A percentile compares a stretch with the other conserved stretches of the same genome.
These are phyloP conservation scores for Exophiala viscosa DNA, from an alignment of 2,329 filamentous ascomycete genomes.

Conservation along the genomic window DNA sequence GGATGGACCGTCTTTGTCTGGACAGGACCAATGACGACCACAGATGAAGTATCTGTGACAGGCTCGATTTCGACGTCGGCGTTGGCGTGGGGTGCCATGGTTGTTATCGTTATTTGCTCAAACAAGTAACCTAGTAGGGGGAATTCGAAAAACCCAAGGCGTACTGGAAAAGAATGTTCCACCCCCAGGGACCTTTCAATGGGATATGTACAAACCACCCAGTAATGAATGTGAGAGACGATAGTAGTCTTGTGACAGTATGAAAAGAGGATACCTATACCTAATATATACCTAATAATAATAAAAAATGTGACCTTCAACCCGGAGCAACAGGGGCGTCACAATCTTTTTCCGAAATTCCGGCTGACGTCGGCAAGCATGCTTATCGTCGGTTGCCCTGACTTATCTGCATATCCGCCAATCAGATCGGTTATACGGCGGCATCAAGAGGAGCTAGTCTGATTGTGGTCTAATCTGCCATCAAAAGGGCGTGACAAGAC, in stretches of 20 bases:
- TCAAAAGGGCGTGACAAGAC: background rate
- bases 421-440: background rate
- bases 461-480: background rate
- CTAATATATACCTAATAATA: too few relatives aligned
- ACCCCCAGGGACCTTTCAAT: too few relatives aligned
- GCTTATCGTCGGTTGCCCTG: constrained; percentile 6
- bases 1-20: constrained; percentile 13
- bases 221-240: background rate
- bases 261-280: too few relatives aligned
- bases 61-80: constrained; percentile 25
- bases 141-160: too few relatives aligned
- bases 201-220: too few relatives aligned
- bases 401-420: constrained; percentile 3
- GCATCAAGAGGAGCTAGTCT: background rate
- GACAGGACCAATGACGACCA: constrained; percentile 36
- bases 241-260: background rate
- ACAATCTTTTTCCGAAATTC: constrained; percentile 8
- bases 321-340: too few relatives aligned
- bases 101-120: too few relatives aligned
- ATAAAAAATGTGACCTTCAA: background rate
- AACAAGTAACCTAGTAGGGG: too few relatives aligned
- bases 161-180: too few relatives aligned
- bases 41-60: constrained; percentile 37
- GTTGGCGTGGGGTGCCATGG: constrained; percentile 26
- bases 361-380: constrained; percentile 9